Percentiles rank a stretch among this genome's conserved stretches.
These are phyloP conservation scores for Lactarius akahatsu DNA, from an alignment of 768 basidiomycete species.

Conservation along the genomic window DNA sequence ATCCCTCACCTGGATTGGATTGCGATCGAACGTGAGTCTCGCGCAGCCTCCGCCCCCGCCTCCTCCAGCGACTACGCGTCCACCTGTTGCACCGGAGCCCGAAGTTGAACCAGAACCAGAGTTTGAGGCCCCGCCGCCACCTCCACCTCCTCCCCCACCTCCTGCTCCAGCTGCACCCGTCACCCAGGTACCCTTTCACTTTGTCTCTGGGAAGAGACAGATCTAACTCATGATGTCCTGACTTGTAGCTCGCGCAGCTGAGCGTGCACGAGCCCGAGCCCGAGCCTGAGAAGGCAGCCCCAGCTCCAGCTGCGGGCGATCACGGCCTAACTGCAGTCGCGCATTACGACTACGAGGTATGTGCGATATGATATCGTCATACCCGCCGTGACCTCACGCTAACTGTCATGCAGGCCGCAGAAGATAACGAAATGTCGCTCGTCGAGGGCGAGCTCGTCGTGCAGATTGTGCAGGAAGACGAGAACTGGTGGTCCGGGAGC, in stretches of 20 bases:
- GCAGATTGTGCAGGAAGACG: slow-evolving; percentile 79
- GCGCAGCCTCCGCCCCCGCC: slow-evolving; percentile 38
- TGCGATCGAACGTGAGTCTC: background rate
- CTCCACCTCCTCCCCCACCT: slow-evolving; percentile 45
- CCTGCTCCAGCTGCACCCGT: slow-evolving; percentile 42
- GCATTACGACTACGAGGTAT: slow-evolving; percentile 75
- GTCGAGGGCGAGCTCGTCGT: slow-evolving; percentile 79
- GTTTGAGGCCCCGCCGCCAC: slow-evolving; percentile 37
- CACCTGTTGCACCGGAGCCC: slow-evolving; percentile 34
- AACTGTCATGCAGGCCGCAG: slow-evolving; percentile 52
- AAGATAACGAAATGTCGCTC: slow-evolving; percentile 84
- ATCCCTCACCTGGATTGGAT: background rate
- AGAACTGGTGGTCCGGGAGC: slow-evolving; percentile 91
- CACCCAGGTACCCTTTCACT: slow-evolving; percentile 29
- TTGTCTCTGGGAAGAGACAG: background rate
- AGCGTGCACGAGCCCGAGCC: slow-evolving; percentile 32
- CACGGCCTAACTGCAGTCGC: slow-evolving; percentile 71
- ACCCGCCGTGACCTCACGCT: background rate
- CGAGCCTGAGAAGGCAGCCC: slow-evolving; percentile 40
- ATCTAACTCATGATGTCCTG: background rate
- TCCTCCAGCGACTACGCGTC: slow-evolving; percentile 29
- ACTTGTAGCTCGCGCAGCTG: slow-evolving; percentile 21
- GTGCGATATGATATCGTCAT: slow-evolving; percentile 16
- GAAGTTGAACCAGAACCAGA: slow-evolving; percentile 39
- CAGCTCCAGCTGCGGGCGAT: slow-evolving; percentile 35